These are phyloP conservation scores for Aspergillus tamarii DNA, from an alignment of 2,329 filamentous ascomycete genomes.

Conservation along the genomic window DNA sequence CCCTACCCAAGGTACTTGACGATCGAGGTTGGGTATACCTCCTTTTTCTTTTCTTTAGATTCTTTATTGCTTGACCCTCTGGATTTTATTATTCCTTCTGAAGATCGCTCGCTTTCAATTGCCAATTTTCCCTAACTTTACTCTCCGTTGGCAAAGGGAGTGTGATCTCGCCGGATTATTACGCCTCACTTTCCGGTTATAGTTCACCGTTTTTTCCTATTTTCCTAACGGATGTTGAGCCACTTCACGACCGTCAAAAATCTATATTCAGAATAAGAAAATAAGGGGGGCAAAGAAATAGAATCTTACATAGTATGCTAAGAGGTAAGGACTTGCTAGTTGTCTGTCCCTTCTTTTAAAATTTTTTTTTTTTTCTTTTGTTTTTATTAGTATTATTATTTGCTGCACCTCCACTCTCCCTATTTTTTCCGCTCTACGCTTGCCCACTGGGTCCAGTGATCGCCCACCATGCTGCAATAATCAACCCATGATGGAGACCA, in stretches of 20 bases:
- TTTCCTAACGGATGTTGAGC: slow-evolving; percentile 14
- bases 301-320: slow-evolving; percentile 5
- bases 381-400: slow-evolving; percentile 9
- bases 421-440: slow-evolving; percentile 24
- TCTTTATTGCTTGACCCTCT: background rate
- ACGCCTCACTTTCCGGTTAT: slow-evolving; percentile 29
- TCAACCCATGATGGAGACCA: slow-evolving; percentile 35
- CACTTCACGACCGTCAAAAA: slow-evolving; percentile 15
- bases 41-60: background rate
- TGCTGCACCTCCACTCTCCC: background rate
- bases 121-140: background rate
- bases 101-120: background rate
- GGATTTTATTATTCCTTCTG: slow-evolving; percentile 1
- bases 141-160: slow-evolving; percentile 16
- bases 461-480: slow-evolving; percentile 42
- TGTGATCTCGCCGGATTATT: slow-evolving; percentile 22
- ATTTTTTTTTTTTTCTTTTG: slow-evolving; percentile 9
- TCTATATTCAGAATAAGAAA: slow-evolving; percentile 11
- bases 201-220: slow-evolving; percentile 30
- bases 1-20: slow-evolving; percentile 1
- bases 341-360: background rate
- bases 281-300: slow-evolving; percentile 5
- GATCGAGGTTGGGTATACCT: slow-evolving; percentile 1
- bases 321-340: slow-evolving; percentile 1
- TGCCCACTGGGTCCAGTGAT: slow-evolving; percentile 39